A percentile compares a stretch with the other conserved stretches of the same genome.
These are phyloP conservation scores for Quercus rubra DNA, from an alignment of 306 rosid species.

Conservation along the genomic window DNA sequence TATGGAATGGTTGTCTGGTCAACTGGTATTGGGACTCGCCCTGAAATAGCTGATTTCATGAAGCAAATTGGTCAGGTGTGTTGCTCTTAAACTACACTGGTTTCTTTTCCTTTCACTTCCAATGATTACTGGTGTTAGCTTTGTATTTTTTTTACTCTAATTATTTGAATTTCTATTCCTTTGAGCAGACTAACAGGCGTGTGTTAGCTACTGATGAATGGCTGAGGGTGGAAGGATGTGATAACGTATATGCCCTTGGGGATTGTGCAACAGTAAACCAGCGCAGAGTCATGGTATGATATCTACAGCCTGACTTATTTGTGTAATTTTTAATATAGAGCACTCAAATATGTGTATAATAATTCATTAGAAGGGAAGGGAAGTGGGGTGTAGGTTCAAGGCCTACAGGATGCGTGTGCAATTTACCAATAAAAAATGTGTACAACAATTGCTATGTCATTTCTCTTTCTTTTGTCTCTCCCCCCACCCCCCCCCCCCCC, in stretches of 20 bases:
- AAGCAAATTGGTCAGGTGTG: slow-evolving; percentile 84
- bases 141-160: background rate
- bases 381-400: too few species aligned
- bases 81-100: slow-evolving; percentile 22
- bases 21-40: slow-evolving; percentile 93
- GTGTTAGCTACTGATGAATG: slow-evolving; percentile 93
- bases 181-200: slow-evolving; percentile 71
- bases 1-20: slow-evolving; percentile 99
- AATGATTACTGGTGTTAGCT: background rate
- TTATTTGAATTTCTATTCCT: background rate
- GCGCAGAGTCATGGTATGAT: slow-evolving; percentile 86
- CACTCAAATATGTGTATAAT: too few species aligned
- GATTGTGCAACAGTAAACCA: slow-evolving; percentile 97
- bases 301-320: background rate
- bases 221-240: slow-evolving; percentile 93
- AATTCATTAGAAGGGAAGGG: too few species aligned
- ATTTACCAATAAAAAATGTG: too few species aligned
- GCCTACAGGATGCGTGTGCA: too few species aligned
- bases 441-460: too few species aligned
- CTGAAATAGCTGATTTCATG: slow-evolving; percentile 77
- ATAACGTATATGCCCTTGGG: slow-evolving; percentile 77
- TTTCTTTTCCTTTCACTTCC: background rate
- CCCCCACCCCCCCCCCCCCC: too few species aligned
- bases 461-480: too few species aligned
- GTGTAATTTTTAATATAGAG: background rate